phyloP scores from a whole-genome alignment of 2,329 filamentous ascomycete species.

The Colletotrichum sp. region DNA sequence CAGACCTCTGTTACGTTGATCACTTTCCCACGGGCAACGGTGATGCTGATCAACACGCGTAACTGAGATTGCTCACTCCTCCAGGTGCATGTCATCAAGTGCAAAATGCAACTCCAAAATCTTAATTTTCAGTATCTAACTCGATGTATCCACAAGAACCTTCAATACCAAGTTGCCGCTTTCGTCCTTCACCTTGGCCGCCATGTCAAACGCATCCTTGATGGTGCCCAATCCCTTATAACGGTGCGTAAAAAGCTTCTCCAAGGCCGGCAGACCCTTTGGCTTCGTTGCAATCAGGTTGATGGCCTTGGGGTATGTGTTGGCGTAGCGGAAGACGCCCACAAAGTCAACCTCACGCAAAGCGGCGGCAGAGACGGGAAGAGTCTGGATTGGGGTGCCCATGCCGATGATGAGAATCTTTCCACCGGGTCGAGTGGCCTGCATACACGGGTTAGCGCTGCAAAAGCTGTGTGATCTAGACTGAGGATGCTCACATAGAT shows the following conservation, averaged over 20 bases:
- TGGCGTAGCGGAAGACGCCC: constrained; percentile 75
- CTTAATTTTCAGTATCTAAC: not conserved
- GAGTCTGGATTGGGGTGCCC: constrained; percentile 72
- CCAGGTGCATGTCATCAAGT: not conserved
- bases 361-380: constrained; percentile 71
- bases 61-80: not conserved
- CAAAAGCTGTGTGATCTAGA: not conserved
- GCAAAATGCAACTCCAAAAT: not conserved
- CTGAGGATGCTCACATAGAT: constrained; percentile 61
- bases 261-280: constrained; percentile 64
- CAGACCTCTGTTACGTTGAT: not conserved
- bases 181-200: constrained; percentile 71
- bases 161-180: constrained; percentile 75
- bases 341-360: constrained; percentile 74
- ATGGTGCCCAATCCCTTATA: constrained; percentile 67
- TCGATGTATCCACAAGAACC: constrained; percentile 63
- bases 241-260: constrained; percentile 72
- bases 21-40: not conserved
- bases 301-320: constrained; percentile 69
- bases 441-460: not conserved
- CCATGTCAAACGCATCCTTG: constrained; percentile 74
- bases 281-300: constrained; percentile 53
- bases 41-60: not conserved
- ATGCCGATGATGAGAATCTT: constrained; percentile 74
- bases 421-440: constrained; percentile 69